Conservation (phyloP, 2,329 filamentous ascomycete species). For the Calonectria multiphialidica region DNA sequence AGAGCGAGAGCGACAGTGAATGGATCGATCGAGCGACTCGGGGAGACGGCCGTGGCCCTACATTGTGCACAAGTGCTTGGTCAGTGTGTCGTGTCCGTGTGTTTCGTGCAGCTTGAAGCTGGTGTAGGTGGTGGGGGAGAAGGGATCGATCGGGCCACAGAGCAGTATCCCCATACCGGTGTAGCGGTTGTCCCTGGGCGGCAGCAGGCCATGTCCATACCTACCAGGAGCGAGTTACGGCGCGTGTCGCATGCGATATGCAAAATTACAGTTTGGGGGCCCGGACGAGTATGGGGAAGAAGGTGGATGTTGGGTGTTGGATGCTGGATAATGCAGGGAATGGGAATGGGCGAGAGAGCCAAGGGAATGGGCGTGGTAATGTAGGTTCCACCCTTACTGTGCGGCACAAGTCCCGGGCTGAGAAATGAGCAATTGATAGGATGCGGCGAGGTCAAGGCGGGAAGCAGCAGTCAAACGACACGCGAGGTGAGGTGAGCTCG, state of each 20-base stretch:
- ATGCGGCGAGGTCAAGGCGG: background rate
- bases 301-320: background rate
- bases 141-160: conserved; percentile 43
- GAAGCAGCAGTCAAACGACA: background rate
- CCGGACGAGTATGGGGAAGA: background rate
- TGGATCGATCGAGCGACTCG: background rate
- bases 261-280: background rate
- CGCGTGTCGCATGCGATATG: background rate
- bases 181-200: conserved; percentile 8
- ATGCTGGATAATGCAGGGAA: background rate
- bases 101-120: conserved; percentile 14
- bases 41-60: conserved; percentile 1
- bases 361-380: conserved; percentile 13
- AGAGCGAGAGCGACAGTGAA: background rate
- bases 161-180: conserved; percentile 23
- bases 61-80: conserved; percentile 10
- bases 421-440: conserved; percentile 12
- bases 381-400: conserved; percentile 4
- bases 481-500: background rate
- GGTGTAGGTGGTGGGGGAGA: conserved; percentile 27
- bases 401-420: conserved; percentile 12
- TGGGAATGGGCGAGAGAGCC: background rate
- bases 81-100: conserved; percentile 4
- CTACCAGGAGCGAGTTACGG: background rate
- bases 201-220: background rate